Evolutionary conservation across 805 yeast genomes (phyloP).

Genomic region (Metschnikowia colocasiae): DNA sequence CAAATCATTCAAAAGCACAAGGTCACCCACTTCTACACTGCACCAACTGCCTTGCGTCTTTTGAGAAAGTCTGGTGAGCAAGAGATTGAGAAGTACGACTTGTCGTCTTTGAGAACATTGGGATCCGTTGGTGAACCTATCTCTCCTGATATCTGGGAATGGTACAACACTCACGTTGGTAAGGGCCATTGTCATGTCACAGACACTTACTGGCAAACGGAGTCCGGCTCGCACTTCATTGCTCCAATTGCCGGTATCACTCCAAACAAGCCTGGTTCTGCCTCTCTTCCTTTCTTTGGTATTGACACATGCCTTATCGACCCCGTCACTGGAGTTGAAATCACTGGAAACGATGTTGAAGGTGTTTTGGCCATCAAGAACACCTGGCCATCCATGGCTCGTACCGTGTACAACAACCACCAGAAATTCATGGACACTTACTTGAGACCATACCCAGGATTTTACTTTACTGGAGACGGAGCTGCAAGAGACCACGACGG

Average conservation of each 20-base stretch:
- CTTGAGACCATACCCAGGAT: slow-evolving; percentile 75
- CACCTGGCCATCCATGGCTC: slow-evolving; percentile 84
- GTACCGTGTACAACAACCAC: slow-evolving; percentile 78
- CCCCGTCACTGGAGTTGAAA: slow-evolving; percentile 69
- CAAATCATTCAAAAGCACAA: slow-evolving; percentile 66
- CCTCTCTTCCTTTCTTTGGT: slow-evolving; percentile 82
- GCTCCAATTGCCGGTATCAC: slow-evolving; percentile 73
- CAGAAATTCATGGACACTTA: slow-evolving; percentile 76
- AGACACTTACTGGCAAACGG: slow-evolving; percentile 91
- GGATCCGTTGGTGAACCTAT: slow-evolving; percentile 89
- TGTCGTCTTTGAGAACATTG: slow-evolving; percentile 61
- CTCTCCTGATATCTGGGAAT: slow-evolving; percentile 83
- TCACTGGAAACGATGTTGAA: slow-evolving; percentile 66
- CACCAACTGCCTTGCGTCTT: slow-evolving; percentile 78
- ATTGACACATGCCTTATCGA: slow-evolving; percentile 70
- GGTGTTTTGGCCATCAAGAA: slow-evolving; percentile 72
- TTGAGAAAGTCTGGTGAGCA: slow-evolving; percentile 70
- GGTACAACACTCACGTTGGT: slow-evolving; percentile 75
- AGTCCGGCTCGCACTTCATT: slow-evolving; percentile 76
- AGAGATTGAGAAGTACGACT: slow-evolving; percentile 57
- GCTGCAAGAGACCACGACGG: slow-evolving; percentile 85
- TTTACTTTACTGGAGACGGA: slow-evolving; percentile 86
- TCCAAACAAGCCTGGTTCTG: slow-evolving; percentile 83
- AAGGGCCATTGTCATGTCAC: slow-evolving; percentile 65
- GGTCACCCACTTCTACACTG: slow-evolving; percentile 78